A percentile compares a stretch with the other conserved stretches of the same genome.
Evolutionary conservation across 805 yeast genomes (phyloP).

Genomic region (Ascoidea asiatica): DNA sequence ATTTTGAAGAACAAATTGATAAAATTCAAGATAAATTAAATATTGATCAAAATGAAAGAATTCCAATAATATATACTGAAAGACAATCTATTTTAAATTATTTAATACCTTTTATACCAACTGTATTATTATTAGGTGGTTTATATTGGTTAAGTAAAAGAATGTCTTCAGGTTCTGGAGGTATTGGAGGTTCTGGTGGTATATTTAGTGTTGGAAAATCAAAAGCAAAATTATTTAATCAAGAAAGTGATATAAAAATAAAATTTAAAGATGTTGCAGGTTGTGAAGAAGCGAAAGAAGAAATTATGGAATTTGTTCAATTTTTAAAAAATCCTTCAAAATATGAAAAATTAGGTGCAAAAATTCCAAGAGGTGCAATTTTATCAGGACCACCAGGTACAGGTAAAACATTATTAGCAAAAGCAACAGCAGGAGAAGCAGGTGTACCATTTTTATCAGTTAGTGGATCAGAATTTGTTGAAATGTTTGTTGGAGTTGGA

Average conservation of each 20-base stretch:
- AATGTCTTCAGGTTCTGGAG: conserved; percentile 24
- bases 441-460: conserved; percentile 88
- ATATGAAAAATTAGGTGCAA: conserved; percentile 82
- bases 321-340: conserved; percentile 75
- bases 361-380: conserved; percentile 91
- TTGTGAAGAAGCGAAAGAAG: conserved; percentile 87
- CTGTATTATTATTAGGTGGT: conserved; percentile 70
- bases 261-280: conserved; percentile 90
- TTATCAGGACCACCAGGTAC: conserved; percentile 95
- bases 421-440: conserved; percentile 95
- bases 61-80: conserved; percentile 67
- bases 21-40: conserved; percentile 56
- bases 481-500: conserved; percentile 95
- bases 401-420: conserved; percentile 85
- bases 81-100: conserved; percentile 52
- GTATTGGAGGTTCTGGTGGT: conserved; percentile 48
- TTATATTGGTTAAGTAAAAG: conserved; percentile 31
- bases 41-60: conserved; percentile 54
- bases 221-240: conserved; percentile 69
- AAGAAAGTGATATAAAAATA: conserved; percentile 70
- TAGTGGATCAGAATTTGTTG: conserved; percentile 91
- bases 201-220: conserved; percentile 69
- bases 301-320: conserved; percentile 89
- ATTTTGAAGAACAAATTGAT: conserved; percentile 73
- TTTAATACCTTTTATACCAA: conserved; percentile 64